phyloP scores from a whole-genome alignment of 78 protist genomes.

The Dictyostelium brefeldianum region DNA sequence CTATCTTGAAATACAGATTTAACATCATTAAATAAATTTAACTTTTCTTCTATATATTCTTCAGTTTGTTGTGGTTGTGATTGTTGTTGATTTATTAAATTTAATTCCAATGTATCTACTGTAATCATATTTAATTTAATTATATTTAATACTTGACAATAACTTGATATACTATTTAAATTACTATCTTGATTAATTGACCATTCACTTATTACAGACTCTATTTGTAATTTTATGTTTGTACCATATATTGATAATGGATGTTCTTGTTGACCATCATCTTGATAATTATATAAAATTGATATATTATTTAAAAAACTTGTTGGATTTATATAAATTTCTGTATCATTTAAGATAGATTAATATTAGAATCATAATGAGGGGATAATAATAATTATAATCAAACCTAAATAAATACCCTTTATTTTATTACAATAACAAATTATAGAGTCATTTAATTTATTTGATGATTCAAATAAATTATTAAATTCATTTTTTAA shows the following conservation, averaged over 20 bases:
- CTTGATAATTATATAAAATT: not conserved
- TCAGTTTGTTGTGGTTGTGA: not conserved
- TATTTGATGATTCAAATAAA: not conserved
- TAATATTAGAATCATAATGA: too few relatives aligned
- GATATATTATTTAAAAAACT: not conserved
- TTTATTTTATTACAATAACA: not conserved
- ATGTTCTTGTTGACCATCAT: not conserved
- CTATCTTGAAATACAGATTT: slow-evolving; percentile 10
- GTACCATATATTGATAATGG: not conserved
- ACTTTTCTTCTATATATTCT: not conserved
- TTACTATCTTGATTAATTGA: not conserved
- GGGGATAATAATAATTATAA: not conserved
- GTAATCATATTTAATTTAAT: not conserved
- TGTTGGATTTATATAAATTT: not conserved
- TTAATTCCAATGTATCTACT: not conserved
- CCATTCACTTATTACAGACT: not conserved
- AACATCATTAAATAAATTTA: not conserved
- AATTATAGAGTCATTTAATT: not conserved
- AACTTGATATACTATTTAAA: not conserved
- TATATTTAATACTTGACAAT: not conserved
- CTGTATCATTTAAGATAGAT: too few relatives aligned
- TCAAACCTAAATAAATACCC: not conserved
- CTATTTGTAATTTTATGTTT: not conserved
- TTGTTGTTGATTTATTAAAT: not conserved
- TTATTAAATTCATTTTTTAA: slow-evolving; percentile 3